phyloP scores from a whole-genome alignment of 2,329 filamentous ascomycete species.

The Dactylonectria estremocensis region DNA sequence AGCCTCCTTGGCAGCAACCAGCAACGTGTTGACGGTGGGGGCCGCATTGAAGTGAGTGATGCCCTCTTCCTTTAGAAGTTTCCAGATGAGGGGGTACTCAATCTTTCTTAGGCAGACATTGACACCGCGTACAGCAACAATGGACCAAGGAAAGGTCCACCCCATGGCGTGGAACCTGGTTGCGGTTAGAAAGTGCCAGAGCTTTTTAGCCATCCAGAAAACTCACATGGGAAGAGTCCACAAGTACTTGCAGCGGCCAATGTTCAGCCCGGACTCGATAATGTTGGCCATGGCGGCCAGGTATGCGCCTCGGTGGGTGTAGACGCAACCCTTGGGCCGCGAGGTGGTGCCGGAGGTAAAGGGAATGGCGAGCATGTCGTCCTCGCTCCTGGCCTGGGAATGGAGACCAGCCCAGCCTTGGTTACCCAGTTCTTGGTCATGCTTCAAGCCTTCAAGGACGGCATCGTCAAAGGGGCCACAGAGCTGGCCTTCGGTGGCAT shows the following conservation, averaged over 20 bases:
- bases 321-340: conserved; percentile 92
- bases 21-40: conserved; percentile 94
- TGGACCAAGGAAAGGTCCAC: conserved; percentile 94
- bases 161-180: conserved; percentile 75
- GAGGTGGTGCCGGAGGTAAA: conserved; percentile 97
- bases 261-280: conserved; percentile 88
- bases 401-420: conserved; percentile 85
- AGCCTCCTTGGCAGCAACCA: conserved; percentile 86
- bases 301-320: conserved; percentile 90
- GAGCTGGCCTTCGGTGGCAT: conserved; percentile 80
- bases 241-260: conserved; percentile 83
- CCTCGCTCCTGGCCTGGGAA: conserved; percentile 80
- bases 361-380: conserved; percentile 86
- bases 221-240: conserved; percentile 95
- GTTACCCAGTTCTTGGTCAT: conserved; percentile 76
- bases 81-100: conserved; percentile 95
- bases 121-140: conserved; percentile 94
- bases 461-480: conserved; percentile 88
- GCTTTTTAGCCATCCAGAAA: conserved; percentile 31
- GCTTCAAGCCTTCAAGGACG: conserved; percentile 82
- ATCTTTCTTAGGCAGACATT: conserved; percentile 96
- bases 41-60: conserved; percentile 98
- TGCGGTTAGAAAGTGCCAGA: conserved; percentile 8
- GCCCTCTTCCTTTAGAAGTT: conserved; percentile 84
- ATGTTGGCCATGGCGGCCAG: conserved; percentile 88